Evolutionary conservation across 179 eudicot species (phyloP).

Genomic region (Drosera spatulata): DNA sequence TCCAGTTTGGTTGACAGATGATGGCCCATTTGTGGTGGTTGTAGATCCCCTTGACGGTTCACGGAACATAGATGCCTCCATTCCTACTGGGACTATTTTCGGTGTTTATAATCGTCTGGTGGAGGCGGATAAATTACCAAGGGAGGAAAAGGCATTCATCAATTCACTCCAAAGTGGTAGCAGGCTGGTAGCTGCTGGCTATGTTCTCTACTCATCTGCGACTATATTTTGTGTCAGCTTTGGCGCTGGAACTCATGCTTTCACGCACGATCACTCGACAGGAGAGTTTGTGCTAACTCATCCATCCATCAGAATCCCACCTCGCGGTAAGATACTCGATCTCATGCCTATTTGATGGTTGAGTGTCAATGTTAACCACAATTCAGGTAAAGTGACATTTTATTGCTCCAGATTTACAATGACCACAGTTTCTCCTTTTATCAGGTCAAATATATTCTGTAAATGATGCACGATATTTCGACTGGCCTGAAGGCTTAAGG

Average conservation of each 20-base stretch:
- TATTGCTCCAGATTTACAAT: neutral
- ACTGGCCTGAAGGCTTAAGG: conserved; percentile 95
- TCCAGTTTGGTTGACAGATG: conserved; percentile 69
- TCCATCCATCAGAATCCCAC: conserved; percentile 70
- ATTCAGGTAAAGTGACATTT: no score
- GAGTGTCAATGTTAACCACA: no score
- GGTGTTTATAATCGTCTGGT: conserved; percentile 72
- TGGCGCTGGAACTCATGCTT: conserved; percentile 84
- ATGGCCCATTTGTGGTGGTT: conserved; percentile 92
- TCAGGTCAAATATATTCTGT: conserved; percentile 97
- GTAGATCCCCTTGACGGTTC: conserved; percentile 97
- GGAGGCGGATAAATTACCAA: conserved; percentile 68
- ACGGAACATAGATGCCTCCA: conserved; percentile 94
- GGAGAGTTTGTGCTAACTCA: conserved; percentile 91
- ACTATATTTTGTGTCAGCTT: conserved; percentile 81
- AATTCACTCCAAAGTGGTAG: conserved; percentile 90
- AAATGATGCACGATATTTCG: conserved; percentile 96
- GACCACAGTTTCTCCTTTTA: neutral
- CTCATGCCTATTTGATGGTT: no score
- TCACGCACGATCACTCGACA: conserved; percentile 76
- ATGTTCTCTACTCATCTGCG: conserved; percentile 96
- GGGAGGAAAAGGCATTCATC: conserved; percentile 65
- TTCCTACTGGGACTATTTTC: conserved; percentile 95
- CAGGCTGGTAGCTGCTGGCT: conserved; percentile 78
- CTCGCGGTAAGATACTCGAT: conserved; percentile 46